These are phyloP conservation scores for Luzula sylvatica DNA, from an alignment of 176 grass and related monocot genomes.

Conservation along the genomic window DNA sequence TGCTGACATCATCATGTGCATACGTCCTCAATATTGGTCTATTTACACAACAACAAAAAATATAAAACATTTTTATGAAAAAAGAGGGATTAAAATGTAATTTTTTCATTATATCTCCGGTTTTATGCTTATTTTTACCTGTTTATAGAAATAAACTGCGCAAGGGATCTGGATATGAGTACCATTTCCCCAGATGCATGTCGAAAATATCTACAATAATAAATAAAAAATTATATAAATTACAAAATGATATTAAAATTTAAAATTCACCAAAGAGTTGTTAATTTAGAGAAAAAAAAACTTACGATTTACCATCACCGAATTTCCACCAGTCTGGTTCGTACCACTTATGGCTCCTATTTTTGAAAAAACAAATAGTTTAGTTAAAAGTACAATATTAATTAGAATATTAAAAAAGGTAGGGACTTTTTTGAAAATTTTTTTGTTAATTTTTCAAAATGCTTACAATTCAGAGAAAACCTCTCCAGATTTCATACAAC, in stretches of 20 bases:
- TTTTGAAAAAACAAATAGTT: conserved; percentile 25
- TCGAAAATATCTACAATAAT: conserved; percentile 68
- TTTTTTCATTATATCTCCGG: no score
- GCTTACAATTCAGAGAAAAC: conserved; percentile 97
- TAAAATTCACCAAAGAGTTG: background rate
- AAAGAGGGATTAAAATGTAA: background rate
- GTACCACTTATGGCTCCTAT: conserved; percentile 90
- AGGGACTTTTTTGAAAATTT: no score
- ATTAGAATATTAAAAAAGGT: conserved; percentile 1
- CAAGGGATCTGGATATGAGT: conserved; percentile 81
- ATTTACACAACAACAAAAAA: conserved; percentile 5
- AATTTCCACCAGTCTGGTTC: conserved; percentile 99
- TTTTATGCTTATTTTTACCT: conserved; percentile 31
- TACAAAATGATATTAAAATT: conserved; percentile 6
- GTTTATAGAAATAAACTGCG: conserved; percentile 99
- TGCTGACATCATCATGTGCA: conserved; percentile 97
- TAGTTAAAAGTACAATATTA: conserved; percentile 12
- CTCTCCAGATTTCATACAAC: conserved; percentile 99
- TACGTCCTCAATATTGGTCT: conserved; percentile 77
- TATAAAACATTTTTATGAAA: background rate
- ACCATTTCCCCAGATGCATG: conserved; percentile 97
- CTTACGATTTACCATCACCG: conserved; percentile 97
- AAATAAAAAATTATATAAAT: conserved; percentile 24
- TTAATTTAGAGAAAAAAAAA: conserved; percentile 11
- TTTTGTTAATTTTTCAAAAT: conserved; percentile 17